Evolutionary conservation across 2,329 filamentous ascomycete genomes (phyloP).

Genomic region (Xylariaceae sp.): DNA sequence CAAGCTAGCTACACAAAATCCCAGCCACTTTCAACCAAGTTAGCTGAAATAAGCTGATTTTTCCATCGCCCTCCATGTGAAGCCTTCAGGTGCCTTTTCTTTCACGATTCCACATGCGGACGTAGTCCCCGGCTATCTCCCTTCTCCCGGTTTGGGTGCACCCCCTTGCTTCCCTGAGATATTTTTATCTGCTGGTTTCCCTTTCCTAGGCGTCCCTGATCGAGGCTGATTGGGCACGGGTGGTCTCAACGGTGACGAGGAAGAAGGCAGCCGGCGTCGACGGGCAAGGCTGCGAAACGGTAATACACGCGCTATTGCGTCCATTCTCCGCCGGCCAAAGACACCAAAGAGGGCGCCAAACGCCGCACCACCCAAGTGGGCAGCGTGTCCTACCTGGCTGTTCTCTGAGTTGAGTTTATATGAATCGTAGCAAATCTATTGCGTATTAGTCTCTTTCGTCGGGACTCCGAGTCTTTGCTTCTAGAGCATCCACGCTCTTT

Average conservation of each 20-base stretch:
- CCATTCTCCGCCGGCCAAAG: slow-evolving; percentile 3
- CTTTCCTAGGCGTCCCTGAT: not conserved
- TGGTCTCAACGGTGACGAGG: not conserved
- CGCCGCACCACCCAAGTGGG: slow-evolving; percentile 29
- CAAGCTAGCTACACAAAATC: no score
- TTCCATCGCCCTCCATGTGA: not conserved
- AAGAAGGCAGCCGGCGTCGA: no score
- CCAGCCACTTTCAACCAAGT: no score
- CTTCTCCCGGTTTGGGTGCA: not conserved
- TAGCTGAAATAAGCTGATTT: not conserved
- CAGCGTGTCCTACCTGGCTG: slow-evolving; percentile 27
- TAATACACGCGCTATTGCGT: not conserved
- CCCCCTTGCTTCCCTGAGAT: not conserved
- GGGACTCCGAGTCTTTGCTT: no score
- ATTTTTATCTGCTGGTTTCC: not conserved
- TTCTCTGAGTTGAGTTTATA: slow-evolving; percentile 18
- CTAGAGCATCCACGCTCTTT: no score
- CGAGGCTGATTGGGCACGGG: not conserved
- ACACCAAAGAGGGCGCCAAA: slow-evolving; percentile 27
- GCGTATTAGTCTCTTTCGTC: no score
- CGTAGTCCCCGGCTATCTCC: not conserved
- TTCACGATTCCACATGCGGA: not conserved
- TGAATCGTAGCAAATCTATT: slow-evolving; percentile 24
- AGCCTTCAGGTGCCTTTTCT: not conserved
- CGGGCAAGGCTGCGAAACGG: not conserved